Evolutionary conservation across 73 alveolate species (phyloP).

Genomic region (Paramecium octaurelia): DNA sequence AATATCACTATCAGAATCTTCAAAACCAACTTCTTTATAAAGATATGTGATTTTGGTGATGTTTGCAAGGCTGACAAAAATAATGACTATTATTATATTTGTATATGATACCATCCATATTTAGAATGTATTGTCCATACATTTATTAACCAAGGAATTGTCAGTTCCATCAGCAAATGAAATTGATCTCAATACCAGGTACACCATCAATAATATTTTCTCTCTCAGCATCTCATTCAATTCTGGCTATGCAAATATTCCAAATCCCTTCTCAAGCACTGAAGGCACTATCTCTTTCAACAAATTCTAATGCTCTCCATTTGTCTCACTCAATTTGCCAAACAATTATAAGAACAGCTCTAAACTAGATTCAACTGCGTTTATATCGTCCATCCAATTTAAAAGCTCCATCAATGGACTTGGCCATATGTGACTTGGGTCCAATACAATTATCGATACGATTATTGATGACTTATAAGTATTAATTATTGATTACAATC

Average conservation of each 20-base stretch:
- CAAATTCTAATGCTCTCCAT: constrained; percentile 22
- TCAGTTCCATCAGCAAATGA: constrained; percentile 64
- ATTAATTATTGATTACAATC: constrained; percentile 36
- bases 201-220: constrained; percentile 46
- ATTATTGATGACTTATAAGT: constrained; percentile 22
- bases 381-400: constrained; percentile 51
- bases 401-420: constrained; percentile 47
- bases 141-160: constrained; percentile 25
- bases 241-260: constrained; percentile 43
- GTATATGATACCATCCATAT: constrained; percentile 54
- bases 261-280: constrained; percentile 21
- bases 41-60: constrained; percentile 51
- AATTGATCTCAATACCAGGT: constrained; percentile 44
- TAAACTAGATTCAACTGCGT: constrained; percentile 47
- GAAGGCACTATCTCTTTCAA: constrained; percentile 19
- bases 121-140: constrained; percentile 55
- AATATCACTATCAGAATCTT: constrained; percentile 48
- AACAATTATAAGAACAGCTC: constrained; percentile 29
- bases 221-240: constrained; percentile 53
- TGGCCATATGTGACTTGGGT: constrained; percentile 47
- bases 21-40: constrained; percentile 42
- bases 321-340: constrained; percentile 33
- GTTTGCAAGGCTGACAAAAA: constrained; percentile 54
- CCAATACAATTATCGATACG: neutral
- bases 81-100: neutral